These are phyloP conservation scores for Hemileccinum rubropunctum DNA, from an alignment of 768 basidiomycete genomes.

Conservation along the genomic window DNA sequence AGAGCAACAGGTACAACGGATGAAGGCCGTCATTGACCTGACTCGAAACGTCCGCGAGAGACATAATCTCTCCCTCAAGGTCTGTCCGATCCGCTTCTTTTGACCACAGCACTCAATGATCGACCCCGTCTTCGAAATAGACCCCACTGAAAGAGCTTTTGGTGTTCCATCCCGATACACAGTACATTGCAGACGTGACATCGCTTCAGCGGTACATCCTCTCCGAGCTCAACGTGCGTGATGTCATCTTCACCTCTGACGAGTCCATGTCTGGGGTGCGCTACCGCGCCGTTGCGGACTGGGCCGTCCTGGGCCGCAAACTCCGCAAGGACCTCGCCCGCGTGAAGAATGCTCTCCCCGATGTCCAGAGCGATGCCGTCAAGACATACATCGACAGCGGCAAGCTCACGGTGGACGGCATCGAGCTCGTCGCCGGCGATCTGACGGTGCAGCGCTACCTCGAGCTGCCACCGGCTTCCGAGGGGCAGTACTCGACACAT, in stretches of 20 bases:
- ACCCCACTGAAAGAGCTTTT: constrained; percentile 90
- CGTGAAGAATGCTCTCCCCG: constrained; percentile 85
- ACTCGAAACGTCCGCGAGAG: constrained; percentile 85
- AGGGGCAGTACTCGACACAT: constrained; percentile 73
- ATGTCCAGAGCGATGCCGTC: constrained; percentile 77
- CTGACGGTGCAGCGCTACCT: constrained; percentile 89
- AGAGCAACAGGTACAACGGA: constrained; percentile 90
- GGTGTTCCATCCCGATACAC: constrained; percentile 85
- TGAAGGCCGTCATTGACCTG: constrained; percentile 94
- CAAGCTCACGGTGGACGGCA: constrained; percentile 82
- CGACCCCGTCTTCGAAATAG: constrained; percentile 37
- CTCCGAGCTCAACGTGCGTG: constrained; percentile 94
- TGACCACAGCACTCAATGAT: background rate
- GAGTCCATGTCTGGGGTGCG: constrained; percentile 83
- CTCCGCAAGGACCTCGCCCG: constrained; percentile 87
- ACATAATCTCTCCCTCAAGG: constrained; percentile 87
- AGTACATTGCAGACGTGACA: constrained; percentile 83
- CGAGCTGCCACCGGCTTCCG: constrained; percentile 61
- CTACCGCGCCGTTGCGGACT: constrained; percentile 92
- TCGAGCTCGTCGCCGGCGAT: constrained; percentile 88
- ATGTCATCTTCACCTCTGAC: constrained; percentile 85
- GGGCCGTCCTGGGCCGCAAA: constrained; percentile 91
- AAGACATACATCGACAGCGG: constrained; percentile 74
- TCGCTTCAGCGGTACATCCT: constrained; percentile 85
- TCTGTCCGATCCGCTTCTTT: constrained; percentile 28